Percentiles rank a stretch among this genome's conserved stretches.
These are phyloP conservation scores for Polygonum maritimum DNA, from an alignment of 148 eudicot species.

Conservation along the genomic window DNA sequence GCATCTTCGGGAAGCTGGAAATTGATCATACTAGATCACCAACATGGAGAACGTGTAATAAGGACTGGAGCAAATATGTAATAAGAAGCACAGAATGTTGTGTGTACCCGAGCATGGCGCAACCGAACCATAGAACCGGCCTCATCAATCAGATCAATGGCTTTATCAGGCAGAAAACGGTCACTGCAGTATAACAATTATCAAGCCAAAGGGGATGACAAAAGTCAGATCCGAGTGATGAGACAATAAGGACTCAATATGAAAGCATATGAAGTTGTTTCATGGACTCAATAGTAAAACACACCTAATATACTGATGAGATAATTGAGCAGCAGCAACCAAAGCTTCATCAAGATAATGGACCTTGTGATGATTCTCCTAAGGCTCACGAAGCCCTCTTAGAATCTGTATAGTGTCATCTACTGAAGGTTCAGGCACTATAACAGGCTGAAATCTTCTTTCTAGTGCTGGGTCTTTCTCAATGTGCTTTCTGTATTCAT, in stretches of 20 bases:
- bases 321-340: constrained; percentile 14
- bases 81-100: no score
- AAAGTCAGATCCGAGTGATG: no score
- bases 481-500: constrained; percentile 89
- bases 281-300: no score
- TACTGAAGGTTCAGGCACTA: constrained; percentile 88
- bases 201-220: not conserved
- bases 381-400: constrained; percentile 79
- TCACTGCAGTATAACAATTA: constrained; percentile 6
- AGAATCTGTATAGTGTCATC: constrained; percentile 83
- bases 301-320: constrained; percentile 17
- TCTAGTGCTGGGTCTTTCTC: constrained; percentile 88
- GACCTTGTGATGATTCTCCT: constrained; percentile 42
- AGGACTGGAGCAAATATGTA: no score
- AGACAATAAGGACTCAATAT: no score
- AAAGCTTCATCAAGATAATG: constrained; percentile 15
- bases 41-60: no score
- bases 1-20: constrained; percentile 66
- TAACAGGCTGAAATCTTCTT: constrained; percentile 81
- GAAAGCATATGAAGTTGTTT: no score
- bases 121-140: constrained; percentile 11
- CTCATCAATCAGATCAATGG: constrained; percentile 24
- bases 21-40: not conserved
- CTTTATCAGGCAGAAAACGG: constrained; percentile 16
- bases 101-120: constrained; percentile 21